These are phyloP conservation scores for Amorphotheca resinae DNA, from an alignment of 495 filamentous ascomycete genomes.

Conservation along the genomic window DNA sequence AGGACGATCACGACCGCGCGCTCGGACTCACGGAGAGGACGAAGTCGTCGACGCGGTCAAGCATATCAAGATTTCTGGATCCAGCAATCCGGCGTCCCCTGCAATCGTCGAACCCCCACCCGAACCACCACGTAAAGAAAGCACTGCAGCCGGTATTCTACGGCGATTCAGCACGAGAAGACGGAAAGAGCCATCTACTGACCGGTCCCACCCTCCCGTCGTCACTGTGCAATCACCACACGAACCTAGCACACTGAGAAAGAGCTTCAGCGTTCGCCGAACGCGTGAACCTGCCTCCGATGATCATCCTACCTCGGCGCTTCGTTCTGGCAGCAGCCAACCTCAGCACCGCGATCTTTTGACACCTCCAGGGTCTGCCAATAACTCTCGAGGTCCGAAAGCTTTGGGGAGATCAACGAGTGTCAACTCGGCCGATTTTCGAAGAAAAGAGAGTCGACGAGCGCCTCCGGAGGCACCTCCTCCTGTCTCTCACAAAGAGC, in stretches of 20 bases:
- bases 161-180: conserved; percentile 82
- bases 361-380: conserved; percentile 49
- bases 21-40: conserved; percentile 91
- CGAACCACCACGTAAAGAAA: conserved; percentile 69
- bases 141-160: conserved; percentile 73
- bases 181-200: conserved; percentile 39
- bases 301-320: conserved; percentile 33
- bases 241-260: conserved; percentile 50
- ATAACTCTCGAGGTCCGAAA: conserved; percentile 43
- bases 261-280: conserved; percentile 72
- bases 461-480: conserved; percentile 38
- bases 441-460: conserved; percentile 49
- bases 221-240: conserved; percentile 62
- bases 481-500: conserved; percentile 34
- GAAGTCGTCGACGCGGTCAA: conserved; percentile 69
- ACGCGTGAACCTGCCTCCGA: conserved; percentile 43
- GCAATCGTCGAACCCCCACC: conserved; percentile 43
- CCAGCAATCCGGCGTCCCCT: conserved; percentile 35
- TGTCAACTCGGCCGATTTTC: conserved; percentile 73
- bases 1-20: conserved; percentile 68
- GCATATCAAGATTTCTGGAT: conserved; percentile 48
- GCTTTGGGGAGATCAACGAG: conserved; percentile 70
- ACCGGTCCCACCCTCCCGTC: conserved; percentile 51
- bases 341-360: conserved; percentile 62
- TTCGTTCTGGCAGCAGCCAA: conserved; percentile 55